Base-by-base conservation (phyloP, 805 yeast genomes). In the Sugiyamaella chiloensis region DNA sequence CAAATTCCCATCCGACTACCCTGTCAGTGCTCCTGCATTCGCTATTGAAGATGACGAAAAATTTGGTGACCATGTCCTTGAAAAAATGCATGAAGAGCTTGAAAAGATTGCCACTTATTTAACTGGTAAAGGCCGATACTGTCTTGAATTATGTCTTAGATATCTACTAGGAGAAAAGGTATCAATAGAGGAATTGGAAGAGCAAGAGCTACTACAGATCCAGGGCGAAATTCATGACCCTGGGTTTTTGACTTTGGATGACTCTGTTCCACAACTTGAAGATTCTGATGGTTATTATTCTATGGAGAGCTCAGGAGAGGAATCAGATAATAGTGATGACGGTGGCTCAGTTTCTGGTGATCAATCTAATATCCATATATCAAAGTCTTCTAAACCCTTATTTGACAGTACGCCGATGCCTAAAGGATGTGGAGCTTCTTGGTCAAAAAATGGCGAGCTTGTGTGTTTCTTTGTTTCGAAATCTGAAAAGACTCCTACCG, bases 391-490 rank as follows among this genome's bases (percentile, higher is more conserved):
- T 17, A 60, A 59, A 24, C 67, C 70, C 1, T 58, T 72, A 3
- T 76, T 81, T 58, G 95, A 87, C 60, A 82, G 87, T 34, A 87
- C 96, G 0, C 97, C 97, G 0, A 75, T 90, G 11, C 96, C 97
- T 0, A 89, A 87, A 60, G 93, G 89, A 7, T 90, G 96, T 69
- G 96, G 96, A 7, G 96, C 96, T 0, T 71, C 79, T 1, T 90
- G 96, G 96, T 74, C 95, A 0, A 75, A 80, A 9, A 75, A 79
- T 2, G 96, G 96, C 0, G 79, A 79, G 50, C 68, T 90, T 43
- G 83, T 90, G 1, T 87, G 96, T 60, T 90, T 90, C 59, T 88
- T 87, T 65, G 76, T 83, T 5, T 31, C 42, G 2, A 40, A 40
- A 23, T 16, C 32, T 11, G 42, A 40, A 23, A 24, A 26, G 11